These are phyloP conservation scores for Talaromyces sp. DNA, from an alignment of 2,329 filamentous ascomycete species.

Conservation along the genomic window DNA sequence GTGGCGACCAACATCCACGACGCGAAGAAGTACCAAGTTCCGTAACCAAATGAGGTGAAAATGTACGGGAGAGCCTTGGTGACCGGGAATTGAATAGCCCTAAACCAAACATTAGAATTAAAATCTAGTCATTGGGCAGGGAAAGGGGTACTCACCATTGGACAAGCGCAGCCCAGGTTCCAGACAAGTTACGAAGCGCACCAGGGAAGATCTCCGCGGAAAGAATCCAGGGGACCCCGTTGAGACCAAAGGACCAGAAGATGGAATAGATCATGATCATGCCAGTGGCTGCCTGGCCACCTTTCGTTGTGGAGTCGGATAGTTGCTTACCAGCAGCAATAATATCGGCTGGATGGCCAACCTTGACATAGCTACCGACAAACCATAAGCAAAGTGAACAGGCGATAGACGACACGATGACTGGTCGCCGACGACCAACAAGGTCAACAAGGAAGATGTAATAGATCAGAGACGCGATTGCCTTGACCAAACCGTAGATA, in stretches of 20 bases:
- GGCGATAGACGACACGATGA: conserved; percentile 24
- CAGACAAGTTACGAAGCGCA: conserved; percentile 35
- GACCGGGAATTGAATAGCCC: conserved; percentile 30
- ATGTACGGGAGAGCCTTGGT: conserved; percentile 44
- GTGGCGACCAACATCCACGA: conserved; percentile 37
- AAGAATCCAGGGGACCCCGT: conserved; percentile 47
- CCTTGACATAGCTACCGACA: conserved; percentile 25
- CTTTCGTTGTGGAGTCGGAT: conserved; percentile 23
- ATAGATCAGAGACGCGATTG: conserved; percentile 25
- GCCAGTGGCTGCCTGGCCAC: conserved; percentile 24
- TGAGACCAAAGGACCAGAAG: conserved; percentile 41
- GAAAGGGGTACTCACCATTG: not conserved
- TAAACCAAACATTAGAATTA: not conserved
- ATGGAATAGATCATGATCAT: conserved; percentile 29
- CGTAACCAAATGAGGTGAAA: conserved; percentile 41
- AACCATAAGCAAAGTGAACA: conserved; percentile 25
- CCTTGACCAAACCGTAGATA: conserved; percentile 27
- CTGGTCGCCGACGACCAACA: conserved; percentile 23
- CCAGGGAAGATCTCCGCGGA: conserved; percentile 46
- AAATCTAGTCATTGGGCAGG: not conserved
- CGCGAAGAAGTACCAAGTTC: conserved; percentile 45
- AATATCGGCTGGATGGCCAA: conserved; percentile 20
- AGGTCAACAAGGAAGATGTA: conserved; percentile 25
- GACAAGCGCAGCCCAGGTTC: not conserved
- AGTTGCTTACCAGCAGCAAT: conserved; percentile 17